A percentile compares a stretch with the other conserved stretches of the same genome.
phyloP scores from a whole-genome alignment of 139 green algal species.

The Mesotaenium endlicherianum region DNA sequence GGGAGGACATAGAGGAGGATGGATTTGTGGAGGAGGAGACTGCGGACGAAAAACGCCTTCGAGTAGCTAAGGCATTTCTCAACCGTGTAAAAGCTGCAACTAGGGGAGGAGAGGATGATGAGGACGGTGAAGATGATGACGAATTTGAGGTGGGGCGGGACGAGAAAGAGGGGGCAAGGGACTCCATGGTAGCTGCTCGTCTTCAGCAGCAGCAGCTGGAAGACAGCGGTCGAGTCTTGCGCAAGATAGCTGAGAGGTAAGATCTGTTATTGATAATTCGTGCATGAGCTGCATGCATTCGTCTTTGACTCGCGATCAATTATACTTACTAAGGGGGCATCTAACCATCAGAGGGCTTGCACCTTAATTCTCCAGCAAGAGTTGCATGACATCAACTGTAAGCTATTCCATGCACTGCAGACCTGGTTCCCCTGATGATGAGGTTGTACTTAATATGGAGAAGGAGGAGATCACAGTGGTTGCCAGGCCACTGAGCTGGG shows the following conservation, averaged over 20 bases:
- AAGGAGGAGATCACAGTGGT: too few species aligned
- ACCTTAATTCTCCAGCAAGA: background rate
- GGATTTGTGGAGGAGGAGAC: slow-evolving; percentile 71
- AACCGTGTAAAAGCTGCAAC: slow-evolving; percentile 54
- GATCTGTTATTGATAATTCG: background rate
- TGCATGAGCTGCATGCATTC: background rate
- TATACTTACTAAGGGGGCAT: background rate
- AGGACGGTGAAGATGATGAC: slow-evolving; percentile 50
- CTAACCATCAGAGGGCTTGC: background rate
- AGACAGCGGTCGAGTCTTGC: slow-evolving; percentile 23
- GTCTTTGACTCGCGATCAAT: background rate
- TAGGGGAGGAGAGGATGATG: slow-evolving; percentile 47
- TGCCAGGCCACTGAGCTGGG: too few species aligned
- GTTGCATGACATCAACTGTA: background rate
- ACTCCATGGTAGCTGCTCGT: background rate
- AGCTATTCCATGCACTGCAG: background rate
- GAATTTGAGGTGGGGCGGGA: slow-evolving; percentile 41
- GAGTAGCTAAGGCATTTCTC: slow-evolving; percentile 73
- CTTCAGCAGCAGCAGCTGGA: slow-evolving; percentile 16
- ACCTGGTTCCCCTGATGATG: background rate
- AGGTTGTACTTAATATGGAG: too few species aligned
- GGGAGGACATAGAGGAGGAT: slow-evolving; percentile 26
- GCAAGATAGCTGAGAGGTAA: background rate
- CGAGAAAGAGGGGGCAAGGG: slow-evolving; percentile 10
- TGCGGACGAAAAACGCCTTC: slow-evolving; percentile 76